A percentile compares a stretch with the other conserved stretches of the same genome.
phyloP scores from a whole-genome alignment of 1,139 yeast genomes.

The Saccharomycopsis crataegensis region DNA sequence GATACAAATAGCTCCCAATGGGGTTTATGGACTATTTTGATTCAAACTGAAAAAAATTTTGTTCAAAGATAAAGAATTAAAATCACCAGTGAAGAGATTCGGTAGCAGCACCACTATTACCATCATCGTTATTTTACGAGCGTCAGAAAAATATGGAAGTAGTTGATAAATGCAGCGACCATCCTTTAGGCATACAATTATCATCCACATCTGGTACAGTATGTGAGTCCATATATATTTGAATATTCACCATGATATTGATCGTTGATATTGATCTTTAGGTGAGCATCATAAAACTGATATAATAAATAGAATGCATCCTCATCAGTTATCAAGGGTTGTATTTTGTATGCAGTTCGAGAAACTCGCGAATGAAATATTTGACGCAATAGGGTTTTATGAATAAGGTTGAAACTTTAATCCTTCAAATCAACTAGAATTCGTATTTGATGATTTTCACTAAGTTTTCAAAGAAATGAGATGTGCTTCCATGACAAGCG shows the following conservation, averaged over 20 bases:
- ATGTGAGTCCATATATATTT: neutral
- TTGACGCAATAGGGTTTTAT: neutral
- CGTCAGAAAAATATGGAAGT: too few species aligned
- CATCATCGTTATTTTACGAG: too few species aligned
- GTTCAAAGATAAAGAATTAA: too few species aligned
- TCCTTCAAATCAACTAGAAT: constrained; percentile 5
- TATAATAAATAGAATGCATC: constrained; percentile 1
- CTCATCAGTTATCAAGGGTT: constrained; percentile 3
- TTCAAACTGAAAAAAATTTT: too few species aligned
- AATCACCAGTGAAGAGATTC: too few species aligned
- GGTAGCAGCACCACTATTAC: neutral
- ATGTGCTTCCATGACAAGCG: constrained; percentile 4
- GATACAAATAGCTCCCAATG: neutral
- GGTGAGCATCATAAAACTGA: constrained; percentile 4
- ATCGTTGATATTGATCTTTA: neutral
- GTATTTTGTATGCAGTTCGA: neutral
- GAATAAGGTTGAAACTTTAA: neutral
- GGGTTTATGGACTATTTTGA: too few species aligned
- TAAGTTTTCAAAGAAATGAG: constrained; percentile 3
- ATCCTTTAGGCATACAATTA: too few species aligned
- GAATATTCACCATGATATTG: neutral
- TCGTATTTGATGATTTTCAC: constrained; percentile 8
- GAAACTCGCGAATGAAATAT: constrained; percentile 5
- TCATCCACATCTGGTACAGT: too few species aligned
- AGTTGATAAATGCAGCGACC: too few species aligned